phyloP scores from a whole-genome alignment of 352 stramenopile species.

The Globisporangium emineosum region DNA sequence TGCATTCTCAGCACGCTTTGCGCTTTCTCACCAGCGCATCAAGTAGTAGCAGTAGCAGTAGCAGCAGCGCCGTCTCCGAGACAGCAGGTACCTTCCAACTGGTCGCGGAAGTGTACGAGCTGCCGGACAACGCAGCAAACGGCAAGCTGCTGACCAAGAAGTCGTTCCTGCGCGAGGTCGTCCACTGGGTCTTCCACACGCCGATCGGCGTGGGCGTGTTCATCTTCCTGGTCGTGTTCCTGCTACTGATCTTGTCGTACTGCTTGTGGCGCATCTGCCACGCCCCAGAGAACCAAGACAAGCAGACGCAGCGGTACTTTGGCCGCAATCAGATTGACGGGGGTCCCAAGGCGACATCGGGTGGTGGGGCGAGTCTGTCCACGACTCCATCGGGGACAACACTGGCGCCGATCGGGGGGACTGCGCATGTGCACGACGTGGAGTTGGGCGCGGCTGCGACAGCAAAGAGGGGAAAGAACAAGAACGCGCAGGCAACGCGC shows the following conservation, averaged over 20 bases:
- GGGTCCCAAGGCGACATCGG: background rate
- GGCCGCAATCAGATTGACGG: slow-evolving; percentile 1
- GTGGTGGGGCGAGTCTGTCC: background rate
- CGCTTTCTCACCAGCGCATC: slow-evolving; percentile 9
- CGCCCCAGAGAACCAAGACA: slow-evolving; percentile 69
- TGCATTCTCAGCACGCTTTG: slow-evolving; percentile 10
- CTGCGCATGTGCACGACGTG: slow-evolving; percentile 7
- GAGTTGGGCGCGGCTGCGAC: slow-evolving; percentile 10
- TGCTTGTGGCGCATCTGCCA: slow-evolving; percentile 53
- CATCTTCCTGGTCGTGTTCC: slow-evolving; percentile 33
- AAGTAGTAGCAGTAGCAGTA: background rate
- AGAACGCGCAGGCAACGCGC: background rate
- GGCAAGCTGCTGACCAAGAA: slow-evolving; percentile 38
- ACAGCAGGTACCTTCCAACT: slow-evolving; percentile 33
- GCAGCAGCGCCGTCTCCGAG: slow-evolving; percentile 1
- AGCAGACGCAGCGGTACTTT: slow-evolving; percentile 27
- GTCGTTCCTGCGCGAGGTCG: slow-evolving; percentile 43
- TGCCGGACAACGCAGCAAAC: slow-evolving; percentile 11
- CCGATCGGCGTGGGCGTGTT: slow-evolving; percentile 49
- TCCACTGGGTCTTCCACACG: slow-evolving; percentile 49
- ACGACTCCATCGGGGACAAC: background rate
- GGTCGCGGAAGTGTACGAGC: slow-evolving; percentile 37
- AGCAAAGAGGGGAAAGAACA: background rate
- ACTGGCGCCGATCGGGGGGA: slow-evolving; percentile 5
- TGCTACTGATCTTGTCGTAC: slow-evolving; percentile 41